Percentiles rank a stretch among this genome's conserved stretches.
Conservation (phyloP, 768 basidiomycete genomes). For the Tubosaeta brunneosetosa region DNA sequence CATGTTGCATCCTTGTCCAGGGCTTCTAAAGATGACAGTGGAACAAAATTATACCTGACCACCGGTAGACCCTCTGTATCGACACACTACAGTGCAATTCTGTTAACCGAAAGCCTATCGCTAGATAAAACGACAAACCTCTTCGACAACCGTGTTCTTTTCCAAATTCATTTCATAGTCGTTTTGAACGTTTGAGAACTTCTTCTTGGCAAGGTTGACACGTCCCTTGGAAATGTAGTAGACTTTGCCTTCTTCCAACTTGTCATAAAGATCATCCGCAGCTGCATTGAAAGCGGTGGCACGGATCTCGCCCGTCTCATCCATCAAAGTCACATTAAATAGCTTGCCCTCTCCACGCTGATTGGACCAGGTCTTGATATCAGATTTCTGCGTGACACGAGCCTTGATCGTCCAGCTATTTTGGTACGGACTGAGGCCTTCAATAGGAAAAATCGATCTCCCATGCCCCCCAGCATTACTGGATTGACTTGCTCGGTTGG, state of each 20-base stretch:
- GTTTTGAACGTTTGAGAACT: constrained; percentile 84
- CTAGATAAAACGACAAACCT: constrained; percentile 43
- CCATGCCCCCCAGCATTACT: constrained; percentile 15
- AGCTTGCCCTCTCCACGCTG: constrained; percentile 89
- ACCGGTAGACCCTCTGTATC: constrained; percentile 73
- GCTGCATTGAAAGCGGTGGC: constrained; percentile 87
- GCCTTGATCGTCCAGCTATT: constrained; percentile 99
- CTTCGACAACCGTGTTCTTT: constrained; percentile 76
- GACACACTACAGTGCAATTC: constrained; percentile 54
- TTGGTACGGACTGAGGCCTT: constrained; percentile 92
- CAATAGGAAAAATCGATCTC: constrained; percentile 70
- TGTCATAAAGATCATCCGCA: constrained; percentile 80
- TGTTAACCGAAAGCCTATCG: constrained; percentile 1
- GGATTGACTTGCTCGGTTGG: constrained; percentile 15
- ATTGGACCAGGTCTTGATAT: constrained; percentile 88
- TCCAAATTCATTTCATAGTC: constrained; percentile 94
- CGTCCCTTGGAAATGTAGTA: constrained; percentile 88
- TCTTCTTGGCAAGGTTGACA: constrained; percentile 94
- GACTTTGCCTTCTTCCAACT: constrained; percentile 86
- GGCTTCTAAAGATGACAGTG: constrained; percentile 56
- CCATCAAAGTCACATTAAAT: constrained; percentile 91
- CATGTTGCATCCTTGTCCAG: constrained; percentile 76
- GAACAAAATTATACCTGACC: constrained; percentile 79
- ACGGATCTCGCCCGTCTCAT: constrained; percentile 88
- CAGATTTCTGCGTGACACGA: constrained; percentile 83